Evolutionary conservation across 345 rosid genomes (phyloP), one percentile per base, ranked within the genome.

Genomic region (Rhodamnia argentea): DNA sequence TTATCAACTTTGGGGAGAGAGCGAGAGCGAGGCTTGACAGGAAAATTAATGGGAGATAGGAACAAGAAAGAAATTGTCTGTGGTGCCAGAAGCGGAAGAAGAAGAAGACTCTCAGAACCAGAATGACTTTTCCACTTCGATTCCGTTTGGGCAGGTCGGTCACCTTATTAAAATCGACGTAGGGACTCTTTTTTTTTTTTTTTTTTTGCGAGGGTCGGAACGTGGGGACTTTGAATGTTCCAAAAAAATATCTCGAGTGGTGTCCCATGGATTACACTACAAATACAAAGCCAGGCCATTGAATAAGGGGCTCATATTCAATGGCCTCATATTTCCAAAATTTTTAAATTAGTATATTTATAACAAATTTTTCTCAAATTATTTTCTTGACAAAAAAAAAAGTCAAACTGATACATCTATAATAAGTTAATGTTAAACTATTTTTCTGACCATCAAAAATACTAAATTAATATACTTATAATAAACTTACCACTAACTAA

Each of bases 391-490:
- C 14, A 51, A 1, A 11, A 51, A 11, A 10, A 10, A 10, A 0
- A 0, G 0, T 50, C 44, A 11, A 11, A 50, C 2, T 50, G 52
- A 11, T 50, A 50, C 52, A 11, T 0, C 1, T 3, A 3, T 12
- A 1, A 51, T 0, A 51, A 51, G 11, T 51, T 12, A 2, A 51
- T 2, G 0, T 2, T 51, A 51, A 51, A 51, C 3, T 51, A 51
- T 51, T 51, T 51, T 47, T 51, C 7, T 51, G 1, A 51, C 10
- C 4, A 51, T 3, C 0, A 11, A 51, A 51, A 51, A 51, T 51
- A 51, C 4, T 14, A 51, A 51, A 11, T 4, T 51, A 11, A 11
- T 50, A 50, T 3, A 50, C 13, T 50, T 50, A 50, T 4, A 12
- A 51, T 51, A 51, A 51, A 51, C 12, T 51, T 51, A 51, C 3